A percentile compares a stretch with the other conserved stretches of the same genome.
Conservation (phyloP, 352 stramenopile species). For the Phytophthora agathidicida region DNA sequence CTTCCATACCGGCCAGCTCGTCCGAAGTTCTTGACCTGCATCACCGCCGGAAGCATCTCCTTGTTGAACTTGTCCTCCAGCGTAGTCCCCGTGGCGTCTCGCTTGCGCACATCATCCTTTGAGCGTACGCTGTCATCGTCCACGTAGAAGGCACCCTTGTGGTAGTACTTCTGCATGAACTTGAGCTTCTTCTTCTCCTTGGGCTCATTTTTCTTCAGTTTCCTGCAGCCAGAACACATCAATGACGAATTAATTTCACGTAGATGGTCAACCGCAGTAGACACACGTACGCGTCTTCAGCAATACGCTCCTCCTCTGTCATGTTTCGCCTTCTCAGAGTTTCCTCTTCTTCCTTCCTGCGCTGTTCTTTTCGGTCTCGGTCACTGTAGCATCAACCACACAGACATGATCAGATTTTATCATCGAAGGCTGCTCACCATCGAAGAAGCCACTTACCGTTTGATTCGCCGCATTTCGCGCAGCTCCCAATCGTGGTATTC, state of each 20-base stretch:
- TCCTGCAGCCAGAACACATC: conserved; percentile 41
- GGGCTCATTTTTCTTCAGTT: conserved; percentile 80
- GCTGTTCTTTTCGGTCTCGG: conserved; percentile 79
- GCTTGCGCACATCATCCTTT: conserved; percentile 91
- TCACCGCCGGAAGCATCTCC: conserved; percentile 93
- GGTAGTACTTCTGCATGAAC: conserved; percentile 99
- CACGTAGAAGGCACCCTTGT: conserved; percentile 98
- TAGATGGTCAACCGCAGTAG: neutral
- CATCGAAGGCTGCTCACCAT: neutral
- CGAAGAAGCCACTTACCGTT: conserved; percentile 57
- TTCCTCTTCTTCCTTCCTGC: conserved; percentile 88
- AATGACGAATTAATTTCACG: neutral
- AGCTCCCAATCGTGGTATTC: conserved; percentile 95
- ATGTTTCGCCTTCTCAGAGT: conserved; percentile 90
- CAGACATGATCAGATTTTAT: conserved; percentile 8
- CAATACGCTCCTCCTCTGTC: conserved; percentile 95
- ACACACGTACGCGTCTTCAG: conserved; percentile 88
- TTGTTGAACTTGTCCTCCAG: conserved; percentile 95
- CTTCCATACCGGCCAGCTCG: conserved; percentile 87
- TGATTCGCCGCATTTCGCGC: conserved; percentile 93
- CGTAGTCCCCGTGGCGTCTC: conserved; percentile 90
- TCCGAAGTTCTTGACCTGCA: conserved; percentile 99
- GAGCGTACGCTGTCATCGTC: conserved; percentile 92
- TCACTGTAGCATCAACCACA: conserved; percentile 51
- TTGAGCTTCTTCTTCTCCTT: conserved; percentile 91